Base-by-base conservation (phyloP, 805 yeast genomes). In the Spathaspora girioi region DNA sequence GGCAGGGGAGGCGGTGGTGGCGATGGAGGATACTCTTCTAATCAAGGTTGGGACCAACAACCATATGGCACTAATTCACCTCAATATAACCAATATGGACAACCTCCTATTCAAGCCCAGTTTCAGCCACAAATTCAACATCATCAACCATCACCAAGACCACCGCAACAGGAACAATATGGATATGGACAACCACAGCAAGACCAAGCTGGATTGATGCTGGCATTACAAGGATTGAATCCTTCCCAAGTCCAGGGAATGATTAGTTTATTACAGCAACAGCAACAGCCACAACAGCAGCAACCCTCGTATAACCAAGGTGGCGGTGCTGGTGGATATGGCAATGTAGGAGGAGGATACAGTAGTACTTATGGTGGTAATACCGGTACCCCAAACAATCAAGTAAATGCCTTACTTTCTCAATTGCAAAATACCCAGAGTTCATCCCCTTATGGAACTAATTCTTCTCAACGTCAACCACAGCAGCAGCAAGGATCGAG, bases 161-260 rank as follows among this genome's bases (percentile, higher is more conserved):
- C 23, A 23, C 38, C 19, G 1, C 38, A 43, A 7, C 43, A 17
- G n/a, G 29, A 35, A 35, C 40, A 11, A 9, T 35, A 35, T n/a
- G 14, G 40, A 15, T 35, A 11, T 35, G 40, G 18, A 35, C 40
- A 35, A 14, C 45, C 50, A 1, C 43, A 20, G 10, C 46, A 2
- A 17, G 41, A 47, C 45, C 51, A 18, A 47, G 45, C 27, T 14
- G 47, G 38, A 20, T 46, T 54, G 45, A 42, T 49, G 45, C 60
- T 54, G 43, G 59, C 61, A 12, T 52, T 63, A 20, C 66, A 59
- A 51, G 59, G 54, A 31, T 54, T 71, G 54, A 72, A 69, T 48
- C 71, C 72, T 2, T 55, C 61, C 17, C 60, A 74, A 18, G 63
- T 65, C 59, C 75, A 70, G 50, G 68, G 58, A 48, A 62, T 70